Evolutionary conservation across 164 flowering plant species (phyloP), one percentile per base, ranked within the genome.

Genomic region (Piper betle): DNA sequence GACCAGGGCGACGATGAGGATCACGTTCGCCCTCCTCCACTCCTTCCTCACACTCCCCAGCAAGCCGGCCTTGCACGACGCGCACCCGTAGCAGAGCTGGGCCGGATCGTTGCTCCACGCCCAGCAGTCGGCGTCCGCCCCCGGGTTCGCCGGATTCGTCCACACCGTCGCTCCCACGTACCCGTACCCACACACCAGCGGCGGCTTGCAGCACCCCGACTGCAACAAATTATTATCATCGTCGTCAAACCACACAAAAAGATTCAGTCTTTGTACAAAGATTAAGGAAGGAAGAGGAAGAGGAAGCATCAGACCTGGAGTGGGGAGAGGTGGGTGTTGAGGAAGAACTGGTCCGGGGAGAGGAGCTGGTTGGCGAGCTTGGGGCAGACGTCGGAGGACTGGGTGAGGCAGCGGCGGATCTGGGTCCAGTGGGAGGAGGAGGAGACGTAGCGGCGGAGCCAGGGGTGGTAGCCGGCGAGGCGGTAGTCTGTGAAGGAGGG

Each of bases 191-290:
- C 98, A 93, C 5, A 70, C 65, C 10, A 84, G 83, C 59, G 98
- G 98, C 18, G 98, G 98, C 70, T 93, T 93, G 60, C 98, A 93
- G 43, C 98, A 93, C 59, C 97, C 98, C 39, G 96, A 84, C 98
- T 92, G 89, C 53, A 65, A 56, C 37, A 56, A 53, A 10, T 17
- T 37, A 54, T 17, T 54, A 16, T 6, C 56, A 5, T 20, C n/a
- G 25, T 53, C 7, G 19, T 8, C 25, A 11, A n/a, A n/a, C 15
- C 18, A 17, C 56, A 17, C 18, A 1, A 17, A 53, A 5, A 5
- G n/a, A n/a, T 53, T 17, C 6, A 53, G 19, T 53, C 7, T n/a
- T 19, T 20, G 7, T 13, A 62, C 40, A 56, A 19, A 42, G 52
- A 18, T 18, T 37, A 41, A 37, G 20, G 40, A 6, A 52, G 53